phyloP scores from a whole-genome alignment of 2,329 filamentous ascomycete species.

The Massarina eburnea region DNA sequence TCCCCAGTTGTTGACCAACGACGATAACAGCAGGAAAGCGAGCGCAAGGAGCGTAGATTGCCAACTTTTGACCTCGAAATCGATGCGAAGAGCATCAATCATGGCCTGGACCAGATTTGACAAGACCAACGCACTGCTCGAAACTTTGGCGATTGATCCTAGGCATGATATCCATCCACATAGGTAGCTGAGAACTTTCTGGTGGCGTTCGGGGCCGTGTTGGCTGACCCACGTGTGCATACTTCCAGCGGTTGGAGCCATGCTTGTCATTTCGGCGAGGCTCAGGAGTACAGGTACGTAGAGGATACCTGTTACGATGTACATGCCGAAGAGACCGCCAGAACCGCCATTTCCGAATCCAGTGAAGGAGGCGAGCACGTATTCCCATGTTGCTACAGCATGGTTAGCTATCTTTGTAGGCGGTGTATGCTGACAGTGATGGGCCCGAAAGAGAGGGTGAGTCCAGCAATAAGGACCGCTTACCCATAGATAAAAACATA shows the following conservation, averaged over 20 bases:
- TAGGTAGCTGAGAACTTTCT: conserved; percentile 40
- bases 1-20: conserved; percentile 45
- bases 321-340: conserved; percentile 16
- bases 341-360: conserved; percentile 30
- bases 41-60: conserved; percentile 31
- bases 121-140: conserved; percentile 38
- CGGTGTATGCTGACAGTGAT: not conserved
- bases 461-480: not conserved
- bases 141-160: conserved; percentile 37
- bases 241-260: conserved; percentile 28
- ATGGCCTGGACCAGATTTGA: conserved; percentile 41
- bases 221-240: conserved; percentile 27
- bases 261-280: conserved; percentile 18
- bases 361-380: conserved; percentile 39
- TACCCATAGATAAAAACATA: conserved; percentile 51
- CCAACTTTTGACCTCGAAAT: conserved; percentile 28
- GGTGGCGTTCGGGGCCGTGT: conserved; percentile 35
- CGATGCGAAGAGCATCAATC: conserved; percentile 31
- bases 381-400: conserved; percentile 55
- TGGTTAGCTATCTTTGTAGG: not conserved
- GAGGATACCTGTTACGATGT: conserved; percentile 4
- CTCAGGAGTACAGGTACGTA: conserved; percentile 6
- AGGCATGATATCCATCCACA: conserved; percentile 40
- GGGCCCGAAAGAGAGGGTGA: not conserved
- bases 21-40: conserved; percentile 24